These are phyloP conservation scores for Candida suzukii DNA, from an alignment of 805 yeast genomes.

Conservation along the genomic window DNA sequence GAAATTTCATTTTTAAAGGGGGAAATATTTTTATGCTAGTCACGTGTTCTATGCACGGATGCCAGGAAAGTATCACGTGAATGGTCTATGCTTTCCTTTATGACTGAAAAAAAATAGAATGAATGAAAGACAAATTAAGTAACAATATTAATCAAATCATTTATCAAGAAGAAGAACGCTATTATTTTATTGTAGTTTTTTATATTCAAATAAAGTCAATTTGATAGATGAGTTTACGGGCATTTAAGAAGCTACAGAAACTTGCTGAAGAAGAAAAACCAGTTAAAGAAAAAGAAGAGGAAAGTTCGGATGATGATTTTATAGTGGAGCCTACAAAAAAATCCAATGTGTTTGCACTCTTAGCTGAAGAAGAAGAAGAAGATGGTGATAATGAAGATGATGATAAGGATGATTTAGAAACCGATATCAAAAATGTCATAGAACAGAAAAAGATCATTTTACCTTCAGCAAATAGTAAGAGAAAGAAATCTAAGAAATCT, in stretches of 20 bases:
- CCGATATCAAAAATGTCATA: background rate
- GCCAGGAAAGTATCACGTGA: too few species aligned
- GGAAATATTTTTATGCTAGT: too few species aligned
- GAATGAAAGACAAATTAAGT: too few species aligned
- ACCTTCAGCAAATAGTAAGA: constrained; percentile 8
- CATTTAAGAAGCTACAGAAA: constrained; percentile 35
- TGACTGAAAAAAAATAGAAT: too few species aligned
- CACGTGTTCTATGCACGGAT: too few species aligned
- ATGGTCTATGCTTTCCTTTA: too few species aligned
- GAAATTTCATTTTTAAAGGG: too few species aligned
- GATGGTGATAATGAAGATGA: constrained; percentile 10
- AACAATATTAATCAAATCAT: too few species aligned
- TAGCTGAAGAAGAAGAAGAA: constrained; percentile 27
- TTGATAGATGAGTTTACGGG: constrained; percentile 51
- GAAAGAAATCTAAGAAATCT: constrained; percentile 14
- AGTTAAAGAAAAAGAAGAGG: constrained; percentile 7
- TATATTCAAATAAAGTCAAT: too few species aligned
- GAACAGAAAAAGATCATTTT: background rate
- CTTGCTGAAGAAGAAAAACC: constrained; percentile 17
- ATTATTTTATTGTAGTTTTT: too few species aligned
- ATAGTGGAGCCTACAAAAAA: constrained; percentile 5
- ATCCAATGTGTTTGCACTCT: constrained; percentile 39
- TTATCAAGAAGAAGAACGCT: too few species aligned
- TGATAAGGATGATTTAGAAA: constrained; percentile 4
- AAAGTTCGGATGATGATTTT: constrained; percentile 4